Evolutionary conservation across 2,329 filamentous ascomycete genomes (phyloP), one percentile per base, ranked within the genome.

Genomic region (Aspergillus ochraceus): DNA sequence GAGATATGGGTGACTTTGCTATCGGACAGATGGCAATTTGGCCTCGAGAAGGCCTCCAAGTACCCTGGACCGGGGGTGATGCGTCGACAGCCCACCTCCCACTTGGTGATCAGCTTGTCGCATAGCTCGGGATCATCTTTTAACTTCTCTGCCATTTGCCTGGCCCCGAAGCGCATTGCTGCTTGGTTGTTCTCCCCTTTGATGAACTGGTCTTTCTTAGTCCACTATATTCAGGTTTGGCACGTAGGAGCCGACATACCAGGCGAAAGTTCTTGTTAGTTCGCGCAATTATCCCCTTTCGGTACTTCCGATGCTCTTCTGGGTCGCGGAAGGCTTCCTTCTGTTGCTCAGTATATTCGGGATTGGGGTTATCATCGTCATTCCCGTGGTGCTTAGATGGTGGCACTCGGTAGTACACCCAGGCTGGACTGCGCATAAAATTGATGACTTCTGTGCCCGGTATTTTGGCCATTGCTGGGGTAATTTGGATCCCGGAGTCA

Each of bases 401-500:
- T 32, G 49, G 68, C 58, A 57, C 60, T 4, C 52, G 52, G 29
- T 62, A 57, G 52, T 68, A 68, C 19, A 73, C 70, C 71, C 71
- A 73, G 14, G 70, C 69, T 9, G 65, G 60, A 10, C 66, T 66
- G 17, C 70, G 67, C 42, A 72, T 68, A 49, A 68, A 72, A 52
- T 71, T 68, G 47, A 69, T 62, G 52, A 73, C 69, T 10, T 66
- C 59, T 20, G 68, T 69, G 17, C 68, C 69, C 1, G 64, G 61
- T 14, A 68, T 57, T 24, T 69, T 57, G 5, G 64, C 57, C 55
- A 59, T 65, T 60, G 62, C 58, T 29, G 68, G 69, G 2, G 75
- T 64, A 32, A 77, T 76, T 57, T 79, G 77, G 14, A 78, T 76
- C 0, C 69, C 75, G 4, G 70, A 74, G 1, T 64, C 64, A 1